Evolutionary conservation across 371 early-diverging fungal genomes (phyloP), one percentile per base, ranked within the genome.

Genomic region (Paraphysoderma sedebokerense): DNA sequence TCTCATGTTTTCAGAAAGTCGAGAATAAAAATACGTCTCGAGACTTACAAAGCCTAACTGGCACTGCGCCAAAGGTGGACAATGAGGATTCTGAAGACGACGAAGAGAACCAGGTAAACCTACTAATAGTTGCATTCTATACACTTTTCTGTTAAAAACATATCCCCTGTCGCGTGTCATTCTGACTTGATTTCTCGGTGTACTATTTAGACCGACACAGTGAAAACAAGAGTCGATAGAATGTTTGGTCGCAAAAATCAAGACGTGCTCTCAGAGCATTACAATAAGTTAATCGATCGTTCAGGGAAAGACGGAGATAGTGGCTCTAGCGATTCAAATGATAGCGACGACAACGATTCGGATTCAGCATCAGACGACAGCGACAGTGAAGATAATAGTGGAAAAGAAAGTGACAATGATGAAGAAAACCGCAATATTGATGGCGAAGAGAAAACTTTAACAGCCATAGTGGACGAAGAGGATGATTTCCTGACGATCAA

Each of bases 231-330:
- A 44, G 73, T 87, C 8, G 93, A 92, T 48, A 79, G 81, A 53
- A 79, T 92, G 86, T 87, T 96, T 61, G 70, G 69, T 24, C 77
- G 87, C 56, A 87, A 87, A 71, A 96, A 96, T 66, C 79, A 77
- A 51, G 79, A 78, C 36, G 80, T 96, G 36, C 59, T 92, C 41
- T 82, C 92, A 3, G 85, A 84, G 34, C 95, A 93, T 63, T 93
- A 92, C 63, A 69, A 66, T 53, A 83, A 79, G 52, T 53, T 70
- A 15, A 42, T 30, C 26, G 39, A 51, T 15, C 49, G 37, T 20
- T 34, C 48, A n/a, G 38, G 20, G 23, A 19, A 17, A 20, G 44
- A 30, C 50, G 11, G 12, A 1, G 28, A 40, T 34, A 23, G 36
- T 22, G 8, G 36, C 26, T 13, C 5, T 13, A 34, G 35, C 9